Percentiles rank a stretch among this genome's conserved stretches.
Conservation (phyloP, 495 filamentous ascomycete species). For the Chaetomium tenue region DNA sequence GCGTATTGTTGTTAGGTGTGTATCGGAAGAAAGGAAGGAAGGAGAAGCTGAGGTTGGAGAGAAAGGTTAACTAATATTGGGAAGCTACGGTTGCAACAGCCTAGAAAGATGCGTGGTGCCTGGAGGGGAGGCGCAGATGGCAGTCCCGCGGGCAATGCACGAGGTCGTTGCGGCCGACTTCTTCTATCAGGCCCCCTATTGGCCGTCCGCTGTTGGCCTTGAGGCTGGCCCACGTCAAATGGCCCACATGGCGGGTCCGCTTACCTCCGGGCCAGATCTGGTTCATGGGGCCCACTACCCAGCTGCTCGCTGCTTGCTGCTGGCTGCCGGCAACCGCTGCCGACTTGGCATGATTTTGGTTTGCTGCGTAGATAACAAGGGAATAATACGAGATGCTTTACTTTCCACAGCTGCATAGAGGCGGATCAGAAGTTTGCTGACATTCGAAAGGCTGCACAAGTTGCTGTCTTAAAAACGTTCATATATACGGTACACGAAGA, state of each 20-base stretch:
- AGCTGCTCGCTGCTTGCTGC: conserved; percentile 12
- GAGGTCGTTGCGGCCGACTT: conserved; percentile 14
- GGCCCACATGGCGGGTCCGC: conserved; percentile 10
- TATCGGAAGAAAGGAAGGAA: not conserved
- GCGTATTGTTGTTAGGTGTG: not conserved
- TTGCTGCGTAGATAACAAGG: not conserved
- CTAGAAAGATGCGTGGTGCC: not conserved
- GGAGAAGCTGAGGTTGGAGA: conserved; percentile 9
- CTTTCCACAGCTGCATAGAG: not conserved
- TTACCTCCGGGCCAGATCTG: conserved; percentile 16
- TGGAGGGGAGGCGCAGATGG: conserved; percentile 12
- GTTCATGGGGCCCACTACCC: not conserved
- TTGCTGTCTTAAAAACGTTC: too few relatives aligned
- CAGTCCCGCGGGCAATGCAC: conserved; percentile 14
- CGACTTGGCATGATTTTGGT: conserved; percentile 14
- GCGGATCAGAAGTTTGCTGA: too few relatives aligned
- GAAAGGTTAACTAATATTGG: too few relatives aligned
- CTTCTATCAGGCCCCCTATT: conserved; percentile 4
- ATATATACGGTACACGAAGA: too few relatives aligned
- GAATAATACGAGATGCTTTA: too few relatives aligned
- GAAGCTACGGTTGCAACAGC: not conserved
- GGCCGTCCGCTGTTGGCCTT: conserved; percentile 15
- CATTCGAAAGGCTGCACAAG: too few relatives aligned
- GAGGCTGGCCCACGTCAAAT: conserved; percentile 4
- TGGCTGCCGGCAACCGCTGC: conserved; percentile 15